Percentiles rank a stretch among this genome's conserved stretches.
Evolutionary conservation across 148 eudicot species (phyloP).

Genomic region (Silene uniflora): DNA sequence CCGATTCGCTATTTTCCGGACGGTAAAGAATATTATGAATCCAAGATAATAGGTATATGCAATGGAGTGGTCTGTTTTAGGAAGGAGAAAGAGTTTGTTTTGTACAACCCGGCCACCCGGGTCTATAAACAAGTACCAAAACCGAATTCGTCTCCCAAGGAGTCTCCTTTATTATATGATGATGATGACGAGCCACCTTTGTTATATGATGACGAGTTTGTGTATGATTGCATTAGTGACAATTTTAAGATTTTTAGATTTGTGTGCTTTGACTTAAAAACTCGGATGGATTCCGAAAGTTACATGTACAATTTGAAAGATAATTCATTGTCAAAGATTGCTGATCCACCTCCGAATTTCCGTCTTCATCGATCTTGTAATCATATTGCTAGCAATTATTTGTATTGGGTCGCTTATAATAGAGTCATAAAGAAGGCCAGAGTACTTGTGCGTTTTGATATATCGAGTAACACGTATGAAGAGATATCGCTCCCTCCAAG

Average conservation of each 20-base stretch:
- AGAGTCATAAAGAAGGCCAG: too few relatives aligned
- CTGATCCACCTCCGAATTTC: neutral
- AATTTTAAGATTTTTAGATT: neutral
- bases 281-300: neutral
- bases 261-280: neutral
- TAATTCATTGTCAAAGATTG: neutral
- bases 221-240: neutral
- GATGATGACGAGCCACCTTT: too few relatives aligned
- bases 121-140: neutral
- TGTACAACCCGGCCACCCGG: constrained; percentile 3
- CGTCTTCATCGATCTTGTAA: neutral
- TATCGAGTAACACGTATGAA: neutral
- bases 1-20: too few relatives aligned
- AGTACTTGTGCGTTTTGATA: neutral
- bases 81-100: neutral
- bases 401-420: neutral
- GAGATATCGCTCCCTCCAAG: neutral
- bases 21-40: too few relatives aligned
- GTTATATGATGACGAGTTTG: neutral
- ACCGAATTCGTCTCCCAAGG: neutral
- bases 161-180: too few relatives aligned
- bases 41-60: neutral
- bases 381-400: neutral
- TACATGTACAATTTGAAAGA: neutral
- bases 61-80: neutral